Evolutionary conservation across 2,329 filamentous ascomycete species (phyloP), one percentile per base, ranked within the genome.

Genomic region (Gyromitra esculenta): DNA sequence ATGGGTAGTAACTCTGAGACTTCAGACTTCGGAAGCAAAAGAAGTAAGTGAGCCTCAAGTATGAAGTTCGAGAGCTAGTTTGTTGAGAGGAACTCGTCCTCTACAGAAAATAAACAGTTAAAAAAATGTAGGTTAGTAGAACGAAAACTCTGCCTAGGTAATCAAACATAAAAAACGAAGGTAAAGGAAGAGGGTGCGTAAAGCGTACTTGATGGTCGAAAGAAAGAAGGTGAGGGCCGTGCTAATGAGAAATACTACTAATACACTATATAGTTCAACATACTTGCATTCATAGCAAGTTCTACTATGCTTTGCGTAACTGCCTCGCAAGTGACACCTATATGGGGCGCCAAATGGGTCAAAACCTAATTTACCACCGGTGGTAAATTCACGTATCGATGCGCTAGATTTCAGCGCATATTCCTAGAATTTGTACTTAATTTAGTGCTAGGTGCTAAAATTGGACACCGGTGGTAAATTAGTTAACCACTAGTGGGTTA

Each of bases 41-140:
- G 37, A 21, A 57, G 43, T 43, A 18, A 45, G 41, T 35, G 41
- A 65, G 37, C n/a, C 39, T 37, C 13, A 21, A 35, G 15, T 15
- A 41, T 31, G 37, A 25, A 60, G 52, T 60, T 60, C 43, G 18
- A 15, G 39, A 52, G 39, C n/a, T 15, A 59, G 50, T 11, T 13
- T 35, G 9, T 59, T 37, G 41, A 59, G 65, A 59, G 65, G 52
- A 68, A 39, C 66, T 41, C 60, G 41, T 62, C 66, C 41, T 60
- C 54, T 25, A 50, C 9, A 69, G 41, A 60, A 60, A 52, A 69
- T 13, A 57, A 18, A 9, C 37, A 52, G 45, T 18, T 45, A 18
- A 60, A 11, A 11, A 56, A 52, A 39, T 39, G n/a, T 62, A 7
- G 39, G 52, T 60, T 57, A 62, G 43, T 21, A 15, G n/a, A n/a